Percentiles rank a stretch among this genome's conserved stretches.
phyloP scores from a whole-genome alignment of 306 rosid genomes.

The Spatholobus suberectus region DNA sequence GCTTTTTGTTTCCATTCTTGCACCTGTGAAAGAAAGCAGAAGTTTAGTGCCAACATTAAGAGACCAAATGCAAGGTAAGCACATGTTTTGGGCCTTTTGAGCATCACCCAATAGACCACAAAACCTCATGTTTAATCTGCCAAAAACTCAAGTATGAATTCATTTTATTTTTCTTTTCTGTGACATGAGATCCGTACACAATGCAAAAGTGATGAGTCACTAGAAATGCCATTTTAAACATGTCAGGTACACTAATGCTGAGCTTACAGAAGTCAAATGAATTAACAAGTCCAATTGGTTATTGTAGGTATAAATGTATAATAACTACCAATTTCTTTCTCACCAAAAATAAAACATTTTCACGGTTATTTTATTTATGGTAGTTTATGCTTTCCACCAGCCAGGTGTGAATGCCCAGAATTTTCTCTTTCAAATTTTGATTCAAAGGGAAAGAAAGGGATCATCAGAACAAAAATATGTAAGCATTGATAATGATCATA shows the following conservation, averaged over 20 bases:
- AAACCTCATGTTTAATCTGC: no score
- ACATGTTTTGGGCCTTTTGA: neutral
- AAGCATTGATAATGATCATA: neutral
- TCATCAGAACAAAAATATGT: neutral
- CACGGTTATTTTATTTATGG: neutral
- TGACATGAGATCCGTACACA: neutral
- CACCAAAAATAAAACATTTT: neutral
- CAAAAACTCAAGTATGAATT: no score
- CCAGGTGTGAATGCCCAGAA: neutral
- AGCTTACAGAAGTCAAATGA: neutral
- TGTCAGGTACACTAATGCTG: neutral
- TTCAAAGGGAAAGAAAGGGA: neutral
- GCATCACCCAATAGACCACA: no score
- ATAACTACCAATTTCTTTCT: neutral
- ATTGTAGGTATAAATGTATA: no score
- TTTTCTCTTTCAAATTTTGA: neutral
- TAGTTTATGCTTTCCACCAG: neutral
- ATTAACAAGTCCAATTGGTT: neutral
- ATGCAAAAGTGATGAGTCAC: neutral
- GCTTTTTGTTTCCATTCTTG: constrained; percentile 92
- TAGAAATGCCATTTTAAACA: constrained; percentile 7
- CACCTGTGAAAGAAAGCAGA: constrained; percentile 52
- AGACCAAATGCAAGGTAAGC: neutral
- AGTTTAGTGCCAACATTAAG: neutral
- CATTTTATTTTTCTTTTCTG: no score